Percentiles rank a stretch among this genome's conserved stretches.
phyloP scores from a whole-genome alignment of 1,284 basidiomycete genomes.

The Naganishia liquefaciens region DNA sequence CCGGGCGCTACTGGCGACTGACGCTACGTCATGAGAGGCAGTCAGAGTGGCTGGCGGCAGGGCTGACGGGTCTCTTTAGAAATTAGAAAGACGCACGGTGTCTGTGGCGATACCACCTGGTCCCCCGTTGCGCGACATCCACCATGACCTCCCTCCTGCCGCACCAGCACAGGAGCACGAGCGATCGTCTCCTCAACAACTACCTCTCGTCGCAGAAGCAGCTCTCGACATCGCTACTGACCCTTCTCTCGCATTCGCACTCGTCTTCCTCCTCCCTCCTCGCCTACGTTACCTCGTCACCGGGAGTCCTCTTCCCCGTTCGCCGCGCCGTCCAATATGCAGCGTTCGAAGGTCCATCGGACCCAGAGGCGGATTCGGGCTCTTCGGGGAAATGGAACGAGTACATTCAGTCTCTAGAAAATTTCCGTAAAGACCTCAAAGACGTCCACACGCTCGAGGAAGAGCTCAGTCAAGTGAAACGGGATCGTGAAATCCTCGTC shows the following conservation, averaged over 20 bases:
- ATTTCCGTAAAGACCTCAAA: conserved; percentile 53
- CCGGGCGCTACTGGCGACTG: conserved; percentile 4
- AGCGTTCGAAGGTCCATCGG: conserved; percentile 50
- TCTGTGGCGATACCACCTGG: too few relatives aligned
- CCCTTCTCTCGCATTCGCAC: conserved; percentile 53
- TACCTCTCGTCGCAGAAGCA: conserved; percentile 54
- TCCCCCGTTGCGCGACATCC: background rate
- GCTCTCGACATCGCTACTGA: conserved; percentile 50
- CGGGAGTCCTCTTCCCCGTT: conserved; percentile 49
- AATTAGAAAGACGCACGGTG: background rate
- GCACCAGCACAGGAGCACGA: conserved; percentile 51
- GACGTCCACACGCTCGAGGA: conserved; percentile 54
- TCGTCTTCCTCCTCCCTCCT: conserved; percentile 53
- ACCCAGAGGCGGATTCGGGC: background rate
- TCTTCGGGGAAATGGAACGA: conserved; percentile 44
- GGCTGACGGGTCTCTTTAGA: background rate
- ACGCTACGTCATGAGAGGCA: conserved; percentile 9
- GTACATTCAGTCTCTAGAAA: conserved; percentile 48
- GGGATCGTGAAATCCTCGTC: conserved; percentile 53
- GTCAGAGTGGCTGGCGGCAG: conserved; percentile 3
- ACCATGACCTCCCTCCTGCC: conserved; percentile 50
- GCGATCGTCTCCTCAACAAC: conserved; percentile 52
- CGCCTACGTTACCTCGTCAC: conserved; percentile 54
- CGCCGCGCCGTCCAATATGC: conserved; percentile 52
- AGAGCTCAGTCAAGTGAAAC: conserved; percentile 51